phyloP scores from a whole-genome alignment of 345 rosid genomes.

The Erysimum cheiranthoides region DNA sequence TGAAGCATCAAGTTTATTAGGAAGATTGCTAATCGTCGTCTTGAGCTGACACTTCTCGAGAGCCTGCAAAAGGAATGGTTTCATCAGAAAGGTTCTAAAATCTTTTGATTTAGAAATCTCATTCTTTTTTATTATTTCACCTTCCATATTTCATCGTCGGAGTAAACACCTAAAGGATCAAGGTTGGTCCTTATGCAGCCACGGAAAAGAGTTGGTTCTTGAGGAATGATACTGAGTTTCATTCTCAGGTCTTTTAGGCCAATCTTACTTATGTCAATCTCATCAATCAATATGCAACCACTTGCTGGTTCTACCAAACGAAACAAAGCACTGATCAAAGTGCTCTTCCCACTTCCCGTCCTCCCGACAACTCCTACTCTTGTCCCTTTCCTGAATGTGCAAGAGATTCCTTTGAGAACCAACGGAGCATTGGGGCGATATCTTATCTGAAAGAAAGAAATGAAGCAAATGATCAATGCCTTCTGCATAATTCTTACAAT shows the following conservation, averaged over 20 bases:
- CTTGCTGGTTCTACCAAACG: conserved; percentile 82
- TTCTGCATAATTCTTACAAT: neutral
- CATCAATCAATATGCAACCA: conserved; percentile 74
- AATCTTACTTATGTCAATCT: conserved; percentile 71
- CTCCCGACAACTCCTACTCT: conserved; percentile 91
- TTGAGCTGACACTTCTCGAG: conserved; percentile 82
- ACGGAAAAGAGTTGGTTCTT: conserved; percentile 86
- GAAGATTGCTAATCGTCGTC: conserved; percentile 59
- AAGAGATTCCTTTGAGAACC: conserved; percentile 76
- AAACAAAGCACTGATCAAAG: conserved; percentile 85
- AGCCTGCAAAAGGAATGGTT: conserved; percentile 51
- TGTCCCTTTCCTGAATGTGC: conserved; percentile 74
- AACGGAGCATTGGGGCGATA: conserved; percentile 73
- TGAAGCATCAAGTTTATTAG: conserved; percentile 68
- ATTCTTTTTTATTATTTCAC: conserved; percentile 40
- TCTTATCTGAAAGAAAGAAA: conserved; percentile 52
- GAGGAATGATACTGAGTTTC: conserved; percentile 97
- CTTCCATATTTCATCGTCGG: conserved; percentile 86
- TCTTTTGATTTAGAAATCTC: neutral
- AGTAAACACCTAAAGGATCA: conserved; percentile 79
- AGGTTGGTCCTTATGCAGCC: conserved; percentile 84
- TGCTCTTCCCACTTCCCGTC: conserved; percentile 93
- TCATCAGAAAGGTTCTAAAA: neutral
- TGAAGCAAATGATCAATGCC: conserved; percentile 10
- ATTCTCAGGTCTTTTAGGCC: conserved; percentile 85